Evolutionary conservation across 2,329 filamentous ascomycete species (phyloP).

Genomic region (Periconia digitata): DNA sequence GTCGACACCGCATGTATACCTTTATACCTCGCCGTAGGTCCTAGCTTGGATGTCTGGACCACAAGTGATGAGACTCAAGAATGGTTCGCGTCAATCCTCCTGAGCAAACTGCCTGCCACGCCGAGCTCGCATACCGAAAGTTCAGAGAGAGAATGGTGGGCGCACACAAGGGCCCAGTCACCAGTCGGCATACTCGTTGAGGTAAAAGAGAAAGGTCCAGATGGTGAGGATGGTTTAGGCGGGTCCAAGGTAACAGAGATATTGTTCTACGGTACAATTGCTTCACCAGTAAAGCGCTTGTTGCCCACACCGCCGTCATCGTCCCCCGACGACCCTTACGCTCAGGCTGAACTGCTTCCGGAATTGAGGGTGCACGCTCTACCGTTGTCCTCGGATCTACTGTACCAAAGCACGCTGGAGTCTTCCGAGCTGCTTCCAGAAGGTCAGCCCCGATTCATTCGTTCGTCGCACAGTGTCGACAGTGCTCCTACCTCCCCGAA

Average conservation of each 20-base stretch:
- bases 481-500: conserved; percentile 37
- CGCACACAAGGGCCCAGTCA: conserved; percentile 38
- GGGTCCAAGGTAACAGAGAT: conserved; percentile 44
- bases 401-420: conserved; percentile 17
- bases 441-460: conserved; percentile 37
- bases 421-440: conserved; percentile 17
- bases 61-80: conserved; percentile 32
- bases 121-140: conserved; percentile 4
- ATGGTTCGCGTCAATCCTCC: conserved; percentile 45
- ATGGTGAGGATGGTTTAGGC: neutral
- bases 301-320: conserved; percentile 40
- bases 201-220: conserved; percentile 30
- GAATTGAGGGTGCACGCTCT: conserved; percentile 44
- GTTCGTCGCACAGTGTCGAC: conserved; percentile 25
- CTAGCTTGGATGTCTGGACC: conserved; percentile 44
- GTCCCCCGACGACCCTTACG: conserved; percentile 19
- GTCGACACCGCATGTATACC: conserved; percentile 46
- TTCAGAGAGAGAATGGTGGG: conserved; percentile 39
- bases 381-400: conserved; percentile 47
- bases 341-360: conserved; percentile 12
- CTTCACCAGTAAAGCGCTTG: conserved; percentile 6
- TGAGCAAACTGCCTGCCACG: conserved; percentile 18
- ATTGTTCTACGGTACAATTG: conserved; percentile 47
- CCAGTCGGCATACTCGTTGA: conserved; percentile 44
- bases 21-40: conserved; percentile 42